Evolutionary conservation across 495 filamentous ascomycete genomes (phyloP).

Genomic region (Penicillium goetzii): DNA sequence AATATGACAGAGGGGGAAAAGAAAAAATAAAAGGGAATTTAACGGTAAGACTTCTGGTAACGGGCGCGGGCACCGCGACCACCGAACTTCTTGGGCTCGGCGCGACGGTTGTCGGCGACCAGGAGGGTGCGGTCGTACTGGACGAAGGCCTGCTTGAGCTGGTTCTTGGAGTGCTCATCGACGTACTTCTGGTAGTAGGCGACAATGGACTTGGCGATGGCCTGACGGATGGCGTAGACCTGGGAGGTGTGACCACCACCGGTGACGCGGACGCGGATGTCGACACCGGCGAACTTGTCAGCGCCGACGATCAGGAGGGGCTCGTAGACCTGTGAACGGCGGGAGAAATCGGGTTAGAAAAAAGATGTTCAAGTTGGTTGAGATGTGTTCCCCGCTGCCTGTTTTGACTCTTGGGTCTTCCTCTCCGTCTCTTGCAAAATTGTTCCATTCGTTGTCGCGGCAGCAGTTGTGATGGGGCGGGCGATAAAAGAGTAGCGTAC

Average conservation of each 20-base stretch:
- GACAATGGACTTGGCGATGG: conserved; percentile 96
- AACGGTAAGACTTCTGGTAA: conserved; percentile 92
- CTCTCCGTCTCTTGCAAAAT: conserved; percentile 9
- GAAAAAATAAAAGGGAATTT: conserved; percentile 36
- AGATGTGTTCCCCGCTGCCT: conserved; percentile 13
- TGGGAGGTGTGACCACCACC: conserved; percentile 99
- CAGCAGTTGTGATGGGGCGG: conserved; percentile 7
- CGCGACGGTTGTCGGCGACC: conserved; percentile 94
- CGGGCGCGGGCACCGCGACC: conserved; percentile 87
- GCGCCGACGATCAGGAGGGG: conserved; percentile 93
- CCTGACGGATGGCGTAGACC: conserved; percentile 98
- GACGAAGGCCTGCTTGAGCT: conserved; percentile 90
- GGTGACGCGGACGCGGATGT: conserved; percentile 95
- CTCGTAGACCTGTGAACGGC: conserved; percentile 77
- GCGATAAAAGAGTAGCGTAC: conserved; percentile 42
- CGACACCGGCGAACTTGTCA: conserved; percentile 95
- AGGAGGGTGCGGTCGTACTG: conserved; percentile 96
- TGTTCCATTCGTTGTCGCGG: conserved; percentile 7
- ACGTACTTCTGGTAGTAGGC: conserved; percentile 99
- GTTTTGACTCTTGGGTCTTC: conserved; percentile 2
- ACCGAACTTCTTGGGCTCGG: conserved; percentile 91
- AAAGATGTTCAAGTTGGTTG: conserved; percentile 5
- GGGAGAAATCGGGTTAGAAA: conserved; percentile 15
- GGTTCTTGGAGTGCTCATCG: conserved; percentile 99
- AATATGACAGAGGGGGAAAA: conserved; percentile 15